Percentiles rank a stretch among this genome's conserved stretches.
phyloP scores from a whole-genome alignment of 2,329 filamentous ascomycete genomes.

The Hypoxylon sp. region DNA sequence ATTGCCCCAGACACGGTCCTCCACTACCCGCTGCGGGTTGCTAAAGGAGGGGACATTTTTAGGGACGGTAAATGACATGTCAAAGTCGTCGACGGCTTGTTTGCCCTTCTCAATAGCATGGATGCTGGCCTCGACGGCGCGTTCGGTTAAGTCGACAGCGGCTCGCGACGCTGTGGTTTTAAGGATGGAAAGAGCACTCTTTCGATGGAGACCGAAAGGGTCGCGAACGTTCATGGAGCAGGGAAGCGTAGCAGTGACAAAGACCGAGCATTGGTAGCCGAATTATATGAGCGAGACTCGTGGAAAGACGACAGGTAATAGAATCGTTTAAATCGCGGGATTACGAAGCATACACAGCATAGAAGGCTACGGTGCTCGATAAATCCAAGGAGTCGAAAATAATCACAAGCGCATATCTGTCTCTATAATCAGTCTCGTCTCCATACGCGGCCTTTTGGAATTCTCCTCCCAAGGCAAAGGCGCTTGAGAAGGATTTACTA shows the following conservation, averaged over 20 bases:
- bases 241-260: slow-evolving; percentile 31
- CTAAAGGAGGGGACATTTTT: slow-evolving; percentile 78
- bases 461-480: slow-evolving; percentile 7
- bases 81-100: slow-evolving; percentile 54
- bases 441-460: slow-evolving; percentile 13
- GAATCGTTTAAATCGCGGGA: slow-evolving; percentile 4
- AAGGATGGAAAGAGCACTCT: slow-evolving; percentile 57
- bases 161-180: slow-evolving; percentile 62
- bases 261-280: slow-evolving; percentile 36
- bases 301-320: neutral
- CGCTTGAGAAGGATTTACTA: slow-evolving; percentile 18
- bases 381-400: slow-evolving; percentile 9
- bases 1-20: slow-evolving; percentile 75
- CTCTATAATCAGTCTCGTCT: slow-evolving; percentile 6
- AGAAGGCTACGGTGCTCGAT: neutral
- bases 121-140: slow-evolving; percentile 63
- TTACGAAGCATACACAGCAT: slow-evolving; percentile 4
- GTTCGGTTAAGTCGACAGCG: slow-evolving; percentile 60
- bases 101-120: slow-evolving; percentile 61
- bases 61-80: slow-evolving; percentile 76
- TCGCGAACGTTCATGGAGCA: slow-evolving; percentile 59
- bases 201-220: slow-evolving; percentile 60
- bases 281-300: slow-evolving; percentile 1
- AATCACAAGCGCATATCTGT: slow-evolving; percentile 17
- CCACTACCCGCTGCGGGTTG: slow-evolving; percentile 72